These are phyloP conservation scores for Diutina scorzettiae DNA, from an alignment of 1,139 yeast genomes.

Conservation along the genomic window DNA sequence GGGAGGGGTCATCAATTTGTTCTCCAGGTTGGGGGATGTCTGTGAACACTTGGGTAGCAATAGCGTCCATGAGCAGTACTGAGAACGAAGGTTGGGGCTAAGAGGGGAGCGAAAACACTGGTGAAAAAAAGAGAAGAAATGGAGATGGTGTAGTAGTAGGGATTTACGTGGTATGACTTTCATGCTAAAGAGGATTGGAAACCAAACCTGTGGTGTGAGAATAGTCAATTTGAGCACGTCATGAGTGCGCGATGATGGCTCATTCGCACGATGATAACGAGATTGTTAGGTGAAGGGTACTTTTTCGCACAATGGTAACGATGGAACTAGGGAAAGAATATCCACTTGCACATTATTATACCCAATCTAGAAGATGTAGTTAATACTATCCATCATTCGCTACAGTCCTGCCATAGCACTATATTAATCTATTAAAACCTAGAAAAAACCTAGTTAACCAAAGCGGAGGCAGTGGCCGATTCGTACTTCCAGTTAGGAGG, in stretches of 20 bases:
- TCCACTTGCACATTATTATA: no score
- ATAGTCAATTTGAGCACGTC: no score
- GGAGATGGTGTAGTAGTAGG: neutral
- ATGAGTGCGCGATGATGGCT: no score
- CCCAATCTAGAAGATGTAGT: no score
- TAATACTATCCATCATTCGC: no score
- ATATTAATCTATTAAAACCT: constrained; percentile 2
- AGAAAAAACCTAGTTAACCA: constrained; percentile 65
- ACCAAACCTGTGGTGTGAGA: no score
- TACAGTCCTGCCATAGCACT: no score
- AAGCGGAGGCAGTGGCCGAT: constrained; percentile 99
- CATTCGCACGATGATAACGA: no score
- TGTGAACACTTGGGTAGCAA: constrained; percentile 54
- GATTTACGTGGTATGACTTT: neutral
- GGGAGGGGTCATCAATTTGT: constrained; percentile 59
- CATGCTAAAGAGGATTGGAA: no score
- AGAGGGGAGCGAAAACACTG: neutral
- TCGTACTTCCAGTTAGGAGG: constrained; percentile 99
- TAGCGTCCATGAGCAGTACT: constrained; percentile 52
- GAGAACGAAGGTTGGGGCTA: neutral
- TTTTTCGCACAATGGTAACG: no score
- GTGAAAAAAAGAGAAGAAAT: neutral
- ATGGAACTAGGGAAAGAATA: no score
- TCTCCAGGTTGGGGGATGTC: constrained; percentile 25
- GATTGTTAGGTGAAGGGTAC: no score